Conservation (phyloP, 257 asterid species). For the Leonotis leonurus region DNA sequence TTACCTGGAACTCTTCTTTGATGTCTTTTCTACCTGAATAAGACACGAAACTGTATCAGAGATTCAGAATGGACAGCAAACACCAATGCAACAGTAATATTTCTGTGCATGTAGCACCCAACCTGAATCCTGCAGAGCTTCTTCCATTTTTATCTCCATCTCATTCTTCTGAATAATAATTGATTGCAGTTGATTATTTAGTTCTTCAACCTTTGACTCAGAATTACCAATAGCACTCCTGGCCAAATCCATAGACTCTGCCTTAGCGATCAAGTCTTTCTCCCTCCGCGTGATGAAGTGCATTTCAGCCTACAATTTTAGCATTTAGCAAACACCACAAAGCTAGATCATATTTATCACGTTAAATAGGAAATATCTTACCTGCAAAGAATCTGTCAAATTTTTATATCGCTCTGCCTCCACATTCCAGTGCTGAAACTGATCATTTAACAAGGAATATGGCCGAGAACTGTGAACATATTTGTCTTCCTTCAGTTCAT, state of each 20-base stretch:
- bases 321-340: constrained; percentile 28
- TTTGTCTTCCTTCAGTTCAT: constrained; percentile 73
- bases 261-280: constrained; percentile 58
- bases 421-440: constrained; percentile 79
- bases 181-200: constrained; percentile 60
- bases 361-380: constrained; percentile 28
- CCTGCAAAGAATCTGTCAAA: constrained; percentile 74
- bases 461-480: constrained; percentile 68
- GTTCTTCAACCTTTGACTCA: constrained; percentile 64
- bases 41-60: constrained; percentile 12
- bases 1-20: constrained; percentile 81
- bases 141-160: constrained; percentile 82
- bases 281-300: constrained; percentile 65
- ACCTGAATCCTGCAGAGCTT: constrained; percentile 89
- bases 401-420: constrained; percentile 77
- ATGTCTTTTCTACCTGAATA: constrained; percentile 74
- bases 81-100: constrained; percentile 9
- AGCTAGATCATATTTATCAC: constrained; percentile 3
- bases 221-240: constrained; percentile 47
- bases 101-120: constrained; percentile 18
- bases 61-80: constrained; percentile 20
- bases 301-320: constrained; percentile 72
- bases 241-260: constrained; percentile 65
- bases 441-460: constrained; percentile 72
- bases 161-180: constrained; percentile 65